Base-by-base conservation (phyloP, 2,329 filamentous ascomycete species). In the Ceratocystis albifundus region DNA sequence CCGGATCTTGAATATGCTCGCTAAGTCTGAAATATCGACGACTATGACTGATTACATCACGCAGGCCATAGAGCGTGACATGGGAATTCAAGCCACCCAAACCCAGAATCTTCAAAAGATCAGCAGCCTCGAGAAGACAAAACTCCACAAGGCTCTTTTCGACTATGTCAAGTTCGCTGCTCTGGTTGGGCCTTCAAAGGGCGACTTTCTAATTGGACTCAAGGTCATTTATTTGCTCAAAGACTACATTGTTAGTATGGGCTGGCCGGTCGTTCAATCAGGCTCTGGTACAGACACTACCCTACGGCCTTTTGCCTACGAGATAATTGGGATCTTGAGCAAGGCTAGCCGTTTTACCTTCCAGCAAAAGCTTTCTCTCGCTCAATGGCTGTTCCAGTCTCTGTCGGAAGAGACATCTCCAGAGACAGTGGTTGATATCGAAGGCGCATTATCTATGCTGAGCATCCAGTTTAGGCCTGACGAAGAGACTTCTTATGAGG, bases 101-200 rank as follows among this genome's bases (percentile, higher is more conserved):
- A 62, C 74, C 73, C 53, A 50, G 15, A 30, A 44, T 22, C n/a
- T 61, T 17, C 30, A 62, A 17, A 28, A 46, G 32, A 67, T 80
- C 8, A 82, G 81, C 41, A 85, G 86, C 0, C 79, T 93, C 6
- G 91, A 96, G 74, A 85, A 85, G 1, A 82, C 84, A 1, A 95
- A 94, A 73, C 81, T 96, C 8, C 84, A 91, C 70, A 87, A 85
- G 59, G 89, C 92, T 0, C 81, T 96, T 3, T 94, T 97, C 71
- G 84, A 87, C 48, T 96, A 93, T 71, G 84, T 96, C 66, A 89
- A 90, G 64, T 97, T 92, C 84, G 85, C 94, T 10, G 89, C 92
- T 8, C 84, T 88, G 41, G 85, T 90, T 71, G 89, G 87, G 6
- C 81, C 85, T 0, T 74, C 75, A 0, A 76, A 75, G 36, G 76